Evolutionary conservation across 345 rosid species (phyloP).

Genomic region (Mangifera indica): DNA sequence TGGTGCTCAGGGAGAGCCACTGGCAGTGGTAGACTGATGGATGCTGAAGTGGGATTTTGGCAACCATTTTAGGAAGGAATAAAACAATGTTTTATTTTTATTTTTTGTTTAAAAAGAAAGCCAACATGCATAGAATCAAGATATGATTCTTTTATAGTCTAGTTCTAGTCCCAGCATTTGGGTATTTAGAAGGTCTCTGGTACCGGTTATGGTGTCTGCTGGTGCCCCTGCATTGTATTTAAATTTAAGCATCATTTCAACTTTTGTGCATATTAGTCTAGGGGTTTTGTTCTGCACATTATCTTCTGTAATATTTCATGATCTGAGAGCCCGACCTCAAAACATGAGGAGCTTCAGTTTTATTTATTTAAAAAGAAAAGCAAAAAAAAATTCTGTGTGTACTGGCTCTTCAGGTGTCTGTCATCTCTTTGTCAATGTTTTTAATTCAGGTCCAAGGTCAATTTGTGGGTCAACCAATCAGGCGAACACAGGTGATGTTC

Average conservation of each 20-base stretch:
- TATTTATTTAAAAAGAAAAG: not conserved
- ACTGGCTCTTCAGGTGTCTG: not conserved
- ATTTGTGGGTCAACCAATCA: no score
- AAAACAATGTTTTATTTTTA: constrained; percentile 29
- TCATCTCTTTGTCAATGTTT: no score
- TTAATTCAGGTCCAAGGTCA: no score
- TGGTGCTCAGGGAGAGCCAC: constrained; percentile 37
- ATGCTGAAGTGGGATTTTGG: constrained; percentile 47
- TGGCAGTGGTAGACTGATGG: constrained; percentile 39
- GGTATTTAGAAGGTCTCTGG: constrained; percentile 40
- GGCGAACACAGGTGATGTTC: no score
- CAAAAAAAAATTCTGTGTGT: not conserved
- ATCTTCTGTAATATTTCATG: constrained; percentile 15
- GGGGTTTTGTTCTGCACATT: constrained; percentile 14
- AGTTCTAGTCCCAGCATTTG: constrained; percentile 49
- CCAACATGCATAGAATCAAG: constrained; percentile 55
- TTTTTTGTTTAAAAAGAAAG: no score
- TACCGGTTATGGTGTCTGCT: constrained; percentile 24
- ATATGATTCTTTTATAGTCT: constrained; percentile 68
- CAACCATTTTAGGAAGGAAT: constrained; percentile 36
- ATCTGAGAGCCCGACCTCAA: constrained; percentile 34
- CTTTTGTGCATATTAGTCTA: constrained; percentile 43
- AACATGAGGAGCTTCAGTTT: constrained; percentile 39
- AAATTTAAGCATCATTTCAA: constrained; percentile 9
- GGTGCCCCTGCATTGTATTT: constrained; percentile 38